Evolutionary conservation across 2,329 filamentous ascomycete species (phyloP).

Genomic region (Xylariaceae sp.): DNA sequence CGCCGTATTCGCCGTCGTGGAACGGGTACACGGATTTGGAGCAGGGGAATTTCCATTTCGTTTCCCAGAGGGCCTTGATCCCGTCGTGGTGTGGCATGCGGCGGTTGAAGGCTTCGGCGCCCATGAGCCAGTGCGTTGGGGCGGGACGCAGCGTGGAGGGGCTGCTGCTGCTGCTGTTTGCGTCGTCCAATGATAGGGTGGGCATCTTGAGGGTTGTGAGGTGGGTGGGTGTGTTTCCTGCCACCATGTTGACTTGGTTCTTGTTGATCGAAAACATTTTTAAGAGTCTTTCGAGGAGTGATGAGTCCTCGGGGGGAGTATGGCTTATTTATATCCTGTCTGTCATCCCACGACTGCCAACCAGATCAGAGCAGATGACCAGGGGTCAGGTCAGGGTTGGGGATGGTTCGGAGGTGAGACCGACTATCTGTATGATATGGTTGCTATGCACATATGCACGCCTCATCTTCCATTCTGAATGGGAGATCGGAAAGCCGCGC

Average conservation of each 20-base stretch:
- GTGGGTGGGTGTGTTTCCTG: no score
- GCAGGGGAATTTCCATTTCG: conserved; percentile 66
- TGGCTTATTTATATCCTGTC: no score
- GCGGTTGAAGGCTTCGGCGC: conserved; percentile 37
- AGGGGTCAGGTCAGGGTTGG: conserved; percentile 15
- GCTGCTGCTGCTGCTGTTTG: neutral
- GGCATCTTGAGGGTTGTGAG: neutral
- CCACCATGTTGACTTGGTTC: no score
- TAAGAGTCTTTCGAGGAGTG: no score
- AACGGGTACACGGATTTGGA: conserved; percentile 64
- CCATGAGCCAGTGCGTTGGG: conserved; percentile 40
- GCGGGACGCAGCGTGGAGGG: neutral
- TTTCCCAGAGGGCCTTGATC: conserved; percentile 64
- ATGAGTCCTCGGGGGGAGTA: no score
- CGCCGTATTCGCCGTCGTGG: conserved; percentile 63
- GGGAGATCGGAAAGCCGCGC: neutral
- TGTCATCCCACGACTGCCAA: neutral
- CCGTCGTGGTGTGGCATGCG: conserved; percentile 53
- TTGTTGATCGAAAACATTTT: no score
- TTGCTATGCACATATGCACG: neutral
- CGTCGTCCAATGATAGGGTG: neutral
- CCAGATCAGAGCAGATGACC: neutral
- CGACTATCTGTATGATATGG: neutral
- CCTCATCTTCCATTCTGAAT: neutral
- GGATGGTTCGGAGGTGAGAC: conserved; percentile 21